These are phyloP conservation scores for Ustulina deusta DNA, from an alignment of 2,329 filamentous ascomycete species.

Conservation along the genomic window DNA sequence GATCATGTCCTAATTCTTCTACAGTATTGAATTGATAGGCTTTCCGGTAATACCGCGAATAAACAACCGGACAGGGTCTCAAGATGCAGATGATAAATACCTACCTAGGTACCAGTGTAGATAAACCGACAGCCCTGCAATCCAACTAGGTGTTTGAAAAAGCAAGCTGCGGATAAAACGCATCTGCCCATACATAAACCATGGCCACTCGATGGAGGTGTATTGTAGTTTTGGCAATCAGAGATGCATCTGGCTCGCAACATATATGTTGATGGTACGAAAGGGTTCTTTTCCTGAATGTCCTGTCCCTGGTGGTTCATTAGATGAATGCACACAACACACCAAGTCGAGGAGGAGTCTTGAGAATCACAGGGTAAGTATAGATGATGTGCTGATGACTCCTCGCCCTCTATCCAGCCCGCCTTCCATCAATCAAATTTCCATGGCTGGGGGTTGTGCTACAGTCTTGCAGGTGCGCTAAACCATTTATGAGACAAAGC, in stretches of 20 bases:
- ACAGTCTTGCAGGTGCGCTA: constrained; percentile 42
- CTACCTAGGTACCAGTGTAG: too few species aligned
- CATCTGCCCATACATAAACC: constrained; percentile 15
- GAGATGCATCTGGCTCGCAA: constrained; percentile 29
- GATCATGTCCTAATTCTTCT: constrained; percentile 1
- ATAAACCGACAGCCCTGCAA: background rate
- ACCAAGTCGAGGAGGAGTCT: constrained; percentile 24
- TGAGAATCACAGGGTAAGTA: constrained; percentile 22
- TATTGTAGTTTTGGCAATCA: background rate
- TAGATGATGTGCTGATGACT: constrained; percentile 37
- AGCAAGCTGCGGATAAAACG: constrained; percentile 12
- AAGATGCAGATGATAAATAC: background rate
- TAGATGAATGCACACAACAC: constrained; percentile 27
- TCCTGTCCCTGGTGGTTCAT: constrained; percentile 3
- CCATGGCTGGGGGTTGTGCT: constrained; percentile 34
- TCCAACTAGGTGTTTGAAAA: constrained; percentile 9
- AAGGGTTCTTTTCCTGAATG: constrained; percentile 10
- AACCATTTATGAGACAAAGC: constrained; percentile 37
- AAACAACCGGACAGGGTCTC: too few species aligned
- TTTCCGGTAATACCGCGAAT: background rate
- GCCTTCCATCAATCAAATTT: constrained; percentile 31
- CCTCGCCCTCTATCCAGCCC: constrained; percentile 36
- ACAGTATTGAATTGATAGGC: background rate
- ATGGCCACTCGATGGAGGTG: constrained; percentile 4
- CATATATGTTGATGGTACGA: constrained; percentile 10